Evolutionary conservation across 257 asterid genomes (phyloP), one percentile per base, ranked within the genome.

Genomic region (Datura wrightii): DNA sequence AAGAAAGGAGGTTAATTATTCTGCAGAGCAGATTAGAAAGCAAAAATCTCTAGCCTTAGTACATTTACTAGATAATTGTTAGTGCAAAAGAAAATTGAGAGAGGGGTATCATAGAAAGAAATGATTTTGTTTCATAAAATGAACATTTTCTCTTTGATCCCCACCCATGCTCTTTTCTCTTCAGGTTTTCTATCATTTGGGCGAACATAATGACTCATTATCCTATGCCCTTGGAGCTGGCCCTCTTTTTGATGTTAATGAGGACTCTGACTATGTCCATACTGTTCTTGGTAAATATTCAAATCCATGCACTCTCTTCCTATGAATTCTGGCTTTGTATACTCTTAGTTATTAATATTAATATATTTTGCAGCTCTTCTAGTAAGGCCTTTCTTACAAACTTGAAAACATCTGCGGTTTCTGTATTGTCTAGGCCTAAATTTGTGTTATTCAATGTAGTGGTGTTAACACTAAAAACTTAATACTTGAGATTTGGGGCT

Each of bases 221-320:
- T 91, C 93, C 6, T 96, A 96, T 89, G 99, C 98, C 86, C 92
- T 96, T 84, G 98, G 98, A 54, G 98, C 98, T 71, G 98, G 97
- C 78, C 94, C 97, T 65, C 91, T 88, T 42, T 94, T 94, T 79
- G 94, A 94, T 62, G 97, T 96, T 67, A 91, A 95, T 3, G 98
- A 94, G 86, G 99, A 92, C 86, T 89, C 98, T 24, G 98, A 96
- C 83, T 96, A 93, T 86, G 94, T 93, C 65, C 95, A 92, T 79
- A 94, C 98, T 71, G 92, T 96, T 80, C 97, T 93, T 34, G 97
- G 98, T 95, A 85, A 86, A 19, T 62, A 70, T n/a, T 71, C 37
- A n/a, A 71, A 71, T 71, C 56, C 2, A 1, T 10, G 56, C 39
- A 44, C 16, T 42, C 56, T 42, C 79, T 70, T 70, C 79, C 37